These are phyloP conservation scores for Filobasidium floriforme DNA, from an alignment of 768 basidiomycete genomes.

Conservation along the genomic window DNA sequence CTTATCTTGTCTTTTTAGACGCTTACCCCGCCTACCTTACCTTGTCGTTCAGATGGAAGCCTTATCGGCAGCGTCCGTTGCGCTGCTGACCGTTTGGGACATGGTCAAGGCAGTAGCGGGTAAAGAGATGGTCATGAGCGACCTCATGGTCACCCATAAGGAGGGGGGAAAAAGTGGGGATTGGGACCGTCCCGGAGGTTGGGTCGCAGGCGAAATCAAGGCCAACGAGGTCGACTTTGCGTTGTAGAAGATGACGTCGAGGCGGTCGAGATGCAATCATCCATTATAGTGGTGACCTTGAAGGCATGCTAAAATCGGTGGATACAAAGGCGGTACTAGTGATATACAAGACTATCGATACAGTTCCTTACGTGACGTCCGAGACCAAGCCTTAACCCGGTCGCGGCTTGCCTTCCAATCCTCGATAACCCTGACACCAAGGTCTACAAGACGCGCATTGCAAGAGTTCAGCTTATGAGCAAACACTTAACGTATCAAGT, in stretches of 20 bases:
- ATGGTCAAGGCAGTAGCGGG: slow-evolving; percentile 88
- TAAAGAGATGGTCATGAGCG: slow-evolving; percentile 70
- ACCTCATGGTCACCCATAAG: slow-evolving; percentile 60
- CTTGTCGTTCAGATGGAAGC: slow-evolving; percentile 66
- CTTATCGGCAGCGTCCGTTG: slow-evolving; percentile 69
- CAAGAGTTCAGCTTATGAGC: too few species aligned
- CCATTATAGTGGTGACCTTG: not conserved
- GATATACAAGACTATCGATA: not conserved
- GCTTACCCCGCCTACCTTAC: slow-evolving; percentile 1
- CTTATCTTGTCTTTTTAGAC: not conserved
- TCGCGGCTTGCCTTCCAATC: slow-evolving; percentile 12
- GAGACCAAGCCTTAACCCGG: not conserved
- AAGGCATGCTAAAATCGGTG: too few species aligned
- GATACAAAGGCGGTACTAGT: too few species aligned
- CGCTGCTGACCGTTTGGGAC: slow-evolving; percentile 78
- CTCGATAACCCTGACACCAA: slow-evolving; percentile 20
- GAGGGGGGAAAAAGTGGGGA: slow-evolving; percentile 67
- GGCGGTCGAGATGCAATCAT: not conserved
- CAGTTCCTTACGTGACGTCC: too few species aligned
- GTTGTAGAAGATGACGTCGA: not conserved
- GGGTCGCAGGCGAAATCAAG: not conserved
- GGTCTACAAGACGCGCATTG: slow-evolving; percentile 9
- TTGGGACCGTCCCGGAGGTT: slow-evolving; percentile 47
- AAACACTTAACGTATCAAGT: too few species aligned
- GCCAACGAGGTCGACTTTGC: not conserved